phyloP scores from a whole-genome alignment of 768 basidiomycete species.

The Collybiopsis luxurians region DNA sequence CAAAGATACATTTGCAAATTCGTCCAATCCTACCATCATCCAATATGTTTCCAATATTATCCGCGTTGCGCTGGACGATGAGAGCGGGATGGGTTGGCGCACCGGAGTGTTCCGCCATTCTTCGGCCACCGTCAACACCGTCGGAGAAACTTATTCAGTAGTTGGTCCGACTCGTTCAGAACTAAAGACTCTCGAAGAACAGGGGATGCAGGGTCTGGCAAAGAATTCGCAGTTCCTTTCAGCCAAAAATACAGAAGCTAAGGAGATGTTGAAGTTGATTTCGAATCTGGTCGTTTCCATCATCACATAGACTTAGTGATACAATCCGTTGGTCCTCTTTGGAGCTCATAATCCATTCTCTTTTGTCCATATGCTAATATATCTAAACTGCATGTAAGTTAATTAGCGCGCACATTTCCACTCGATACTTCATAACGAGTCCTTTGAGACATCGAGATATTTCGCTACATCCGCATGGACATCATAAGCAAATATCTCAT shows the following conservation, averaged over 20 bases:
- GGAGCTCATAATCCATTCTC: too few species aligned
- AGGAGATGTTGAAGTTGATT: conserved; percentile 1
- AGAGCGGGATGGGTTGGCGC: conserved; percentile 29
- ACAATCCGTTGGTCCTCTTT: too few species aligned
- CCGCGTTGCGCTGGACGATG: conserved; percentile 48
- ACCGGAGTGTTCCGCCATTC: conserved; percentile 53
- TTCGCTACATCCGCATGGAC: not conserved
- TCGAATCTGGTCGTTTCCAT: conserved; percentile 7
- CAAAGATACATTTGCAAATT: conserved; percentile 66
- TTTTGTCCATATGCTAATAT: not conserved
- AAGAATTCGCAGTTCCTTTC: conserved; percentile 71
- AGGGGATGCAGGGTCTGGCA: conserved; percentile 71
- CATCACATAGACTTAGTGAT: conserved; percentile 3
- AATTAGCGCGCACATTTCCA: not conserved
- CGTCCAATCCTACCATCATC: conserved; percentile 70
- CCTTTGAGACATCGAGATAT: not conserved
- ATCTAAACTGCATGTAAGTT: not conserved
- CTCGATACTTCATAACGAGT: not conserved
- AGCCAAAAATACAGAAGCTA: conserved; percentile 21
- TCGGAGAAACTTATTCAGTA: conserved; percentile 48
- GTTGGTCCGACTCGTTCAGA: conserved; percentile 51
- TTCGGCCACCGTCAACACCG: conserved; percentile 59
- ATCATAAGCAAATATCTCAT: not conserved
- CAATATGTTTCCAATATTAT: conserved; percentile 74
- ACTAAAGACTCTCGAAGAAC: conserved; percentile 60